phyloP scores from a whole-genome alignment of 306 rosid species.

The Quillaja saponaria region DNA sequence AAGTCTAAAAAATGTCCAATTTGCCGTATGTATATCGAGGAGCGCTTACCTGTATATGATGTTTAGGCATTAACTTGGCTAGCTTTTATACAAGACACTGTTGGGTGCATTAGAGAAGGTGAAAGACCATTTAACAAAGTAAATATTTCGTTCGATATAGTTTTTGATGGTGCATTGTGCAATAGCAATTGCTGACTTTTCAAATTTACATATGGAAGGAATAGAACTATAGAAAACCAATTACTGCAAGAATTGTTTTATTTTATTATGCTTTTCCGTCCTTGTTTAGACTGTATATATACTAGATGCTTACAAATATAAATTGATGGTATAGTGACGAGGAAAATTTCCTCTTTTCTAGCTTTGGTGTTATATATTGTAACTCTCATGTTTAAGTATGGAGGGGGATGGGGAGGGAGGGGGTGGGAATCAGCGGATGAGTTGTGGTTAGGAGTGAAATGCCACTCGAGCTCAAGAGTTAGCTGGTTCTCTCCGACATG shows the following conservation, averaged over 20 bases:
- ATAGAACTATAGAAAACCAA: conserved; percentile 29
- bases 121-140: conserved; percentile 25
- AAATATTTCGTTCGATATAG: conserved; percentile 34
- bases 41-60: conserved; percentile 82
- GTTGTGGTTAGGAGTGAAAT: too few species aligned
- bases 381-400: too few species aligned
- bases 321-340: conserved; percentile 20
- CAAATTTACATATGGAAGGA: conserved; percentile 32
- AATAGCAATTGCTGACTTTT: conserved; percentile 25
- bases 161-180: conserved; percentile 26
- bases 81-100: conserved; percentile 32
- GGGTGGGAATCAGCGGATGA: too few species aligned
- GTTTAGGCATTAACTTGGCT: conserved; percentile 57
- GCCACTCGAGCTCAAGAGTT: too few species aligned
- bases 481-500: too few species aligned
- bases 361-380: too few species aligned
- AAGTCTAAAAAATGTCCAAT: conserved; percentile 91
- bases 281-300: conserved; percentile 46
- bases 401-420: too few species aligned
- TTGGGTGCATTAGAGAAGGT: conserved; percentile 35
- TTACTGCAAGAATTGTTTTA: conserved; percentile 25
- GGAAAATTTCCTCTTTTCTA: conserved; percentile 5
- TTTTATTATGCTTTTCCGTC: conserved; percentile 17
- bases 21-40: conserved; percentile 69
- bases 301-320: conserved; percentile 22